Conservation (phyloP, 139 green algal species). For the Trebouxia sp. region DNA sequence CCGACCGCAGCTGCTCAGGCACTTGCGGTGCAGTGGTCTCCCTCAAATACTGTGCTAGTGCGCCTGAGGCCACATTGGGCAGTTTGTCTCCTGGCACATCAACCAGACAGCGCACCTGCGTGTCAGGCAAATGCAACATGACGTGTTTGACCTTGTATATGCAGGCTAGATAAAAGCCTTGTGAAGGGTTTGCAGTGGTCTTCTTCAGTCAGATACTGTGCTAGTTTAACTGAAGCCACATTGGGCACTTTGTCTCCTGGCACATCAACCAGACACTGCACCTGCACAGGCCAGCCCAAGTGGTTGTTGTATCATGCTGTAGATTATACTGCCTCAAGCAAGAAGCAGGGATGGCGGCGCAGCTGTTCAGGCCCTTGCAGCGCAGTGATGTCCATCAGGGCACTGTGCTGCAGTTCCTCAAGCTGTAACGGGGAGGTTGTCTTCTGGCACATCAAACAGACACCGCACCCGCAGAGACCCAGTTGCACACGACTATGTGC, state of each 20-base stretch:
- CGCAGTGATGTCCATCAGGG: no score
- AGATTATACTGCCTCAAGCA: neutral
- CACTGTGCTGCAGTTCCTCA: no score
- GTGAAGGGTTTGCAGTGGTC: conserved; percentile 50
- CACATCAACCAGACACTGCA: conserved; percentile 92
- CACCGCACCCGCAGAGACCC: no score
- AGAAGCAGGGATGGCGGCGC: no score
- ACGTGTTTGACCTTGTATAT: no score
- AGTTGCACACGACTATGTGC: no score
- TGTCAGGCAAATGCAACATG: no score
- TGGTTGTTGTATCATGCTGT: neutral
- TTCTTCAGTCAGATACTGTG: conserved; percentile 66
- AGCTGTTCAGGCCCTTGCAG: no score
- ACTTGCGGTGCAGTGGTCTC: conserved; percentile 69
- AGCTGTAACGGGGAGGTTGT: no score
- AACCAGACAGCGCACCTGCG: conserved; percentile 82
- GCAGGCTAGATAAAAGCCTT: no score
- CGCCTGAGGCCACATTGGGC: conserved; percentile 53
- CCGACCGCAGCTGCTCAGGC: conserved; percentile 64
- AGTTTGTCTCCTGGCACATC: conserved; percentile 87
- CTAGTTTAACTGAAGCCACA: conserved; percentile 56
- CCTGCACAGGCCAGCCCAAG: conserved; percentile 23
- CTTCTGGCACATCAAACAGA: no score
- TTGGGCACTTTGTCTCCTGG: conserved; percentile 73
- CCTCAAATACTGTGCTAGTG: conserved; percentile 68